Evolutionary conservation across 352 stramenopile genomes (phyloP).

Genomic region (Phytophthora pluvialis): DNA sequence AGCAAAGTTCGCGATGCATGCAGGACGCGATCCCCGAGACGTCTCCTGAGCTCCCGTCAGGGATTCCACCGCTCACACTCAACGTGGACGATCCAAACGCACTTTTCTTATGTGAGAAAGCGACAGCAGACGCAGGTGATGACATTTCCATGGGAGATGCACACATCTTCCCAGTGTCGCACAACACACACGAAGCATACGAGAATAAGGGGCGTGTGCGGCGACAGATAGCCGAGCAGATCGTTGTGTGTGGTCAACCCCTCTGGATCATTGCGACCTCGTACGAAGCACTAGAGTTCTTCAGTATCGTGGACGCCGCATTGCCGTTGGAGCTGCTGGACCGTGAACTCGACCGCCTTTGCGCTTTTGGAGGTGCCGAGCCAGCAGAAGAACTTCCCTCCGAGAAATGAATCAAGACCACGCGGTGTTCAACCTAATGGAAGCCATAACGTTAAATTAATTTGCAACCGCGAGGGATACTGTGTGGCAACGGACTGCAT

Average conservation of each 20-base stretch:
- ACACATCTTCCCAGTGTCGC: constrained; percentile 50
- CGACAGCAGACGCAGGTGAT: constrained; percentile 24
- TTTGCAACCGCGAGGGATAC: constrained; percentile 1
- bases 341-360: constrained; percentile 50
- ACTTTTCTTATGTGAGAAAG: constrained; percentile 47
- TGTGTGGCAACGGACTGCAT: too few relatives aligned
- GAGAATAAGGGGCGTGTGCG: constrained; percentile 29
- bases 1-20: constrained; percentile 28
- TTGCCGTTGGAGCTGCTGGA: constrained; percentile 47
- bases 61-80: constrained; percentile 46
- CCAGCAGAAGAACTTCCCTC: background rate
- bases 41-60: constrained; percentile 41
- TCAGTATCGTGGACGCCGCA: constrained; percentile 45
- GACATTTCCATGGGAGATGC: constrained; percentile 54
- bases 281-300: constrained; percentile 53
- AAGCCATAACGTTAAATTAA: constrained; percentile 7
- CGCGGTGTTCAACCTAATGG: background rate
- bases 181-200: background rate
- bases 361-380: constrained; percentile 40
- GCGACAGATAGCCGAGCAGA: constrained; percentile 48
- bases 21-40: background rate
- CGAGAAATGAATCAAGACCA: constrained; percentile 2
- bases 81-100: constrained; percentile 41
- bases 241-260: constrained; percentile 26
- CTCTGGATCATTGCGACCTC: constrained; percentile 56